Conservation (phyloP, 768 basidiomycete genomes). For the Pisolithus sp. region DNA sequence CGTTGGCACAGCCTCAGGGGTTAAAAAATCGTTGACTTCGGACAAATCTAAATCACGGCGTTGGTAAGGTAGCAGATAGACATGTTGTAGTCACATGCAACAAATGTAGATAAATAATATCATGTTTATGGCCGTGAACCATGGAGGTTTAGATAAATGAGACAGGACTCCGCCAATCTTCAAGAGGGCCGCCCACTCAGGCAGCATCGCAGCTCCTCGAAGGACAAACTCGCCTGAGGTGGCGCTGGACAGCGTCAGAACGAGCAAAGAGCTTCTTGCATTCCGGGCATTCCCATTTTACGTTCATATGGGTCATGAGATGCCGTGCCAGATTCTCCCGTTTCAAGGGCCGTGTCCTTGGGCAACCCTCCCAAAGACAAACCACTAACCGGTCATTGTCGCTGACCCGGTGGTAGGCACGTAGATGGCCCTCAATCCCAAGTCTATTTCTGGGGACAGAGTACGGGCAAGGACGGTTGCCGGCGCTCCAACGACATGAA, state of each 20-base stretch:
- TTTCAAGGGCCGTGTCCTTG: constrained; percentile 19
- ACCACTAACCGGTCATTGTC: constrained; percentile 9
- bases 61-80: too few relatives aligned
- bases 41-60: too few relatives aligned
- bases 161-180: too few relatives aligned
- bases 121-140: too few relatives aligned
- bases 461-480: background rate
- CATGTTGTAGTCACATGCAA: too few relatives aligned
- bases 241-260: constrained; percentile 27
- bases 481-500: background rate
- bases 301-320: constrained; percentile 22
- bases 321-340: constrained; percentile 29
- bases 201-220: constrained; percentile 6
- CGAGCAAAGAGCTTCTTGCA: constrained; percentile 23
- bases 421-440: constrained; percentile 23
- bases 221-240: constrained; percentile 23
- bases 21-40: too few relatives aligned
- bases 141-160: too few relatives aligned
- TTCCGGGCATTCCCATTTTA: constrained; percentile 26
- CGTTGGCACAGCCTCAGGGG: too few relatives aligned
- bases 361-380: constrained; percentile 22
- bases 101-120: too few relatives aligned
- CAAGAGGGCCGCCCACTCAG: too few relatives aligned
- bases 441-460: constrained; percentile 18
- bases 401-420: constrained; percentile 17